A percentile compares a stretch with the other conserved stretches of the same genome.
These are phyloP conservation scores for Casaregolazyma suthepensis DNA, from an alignment of 1,139 yeast species.

Conservation along the genomic window DNA sequence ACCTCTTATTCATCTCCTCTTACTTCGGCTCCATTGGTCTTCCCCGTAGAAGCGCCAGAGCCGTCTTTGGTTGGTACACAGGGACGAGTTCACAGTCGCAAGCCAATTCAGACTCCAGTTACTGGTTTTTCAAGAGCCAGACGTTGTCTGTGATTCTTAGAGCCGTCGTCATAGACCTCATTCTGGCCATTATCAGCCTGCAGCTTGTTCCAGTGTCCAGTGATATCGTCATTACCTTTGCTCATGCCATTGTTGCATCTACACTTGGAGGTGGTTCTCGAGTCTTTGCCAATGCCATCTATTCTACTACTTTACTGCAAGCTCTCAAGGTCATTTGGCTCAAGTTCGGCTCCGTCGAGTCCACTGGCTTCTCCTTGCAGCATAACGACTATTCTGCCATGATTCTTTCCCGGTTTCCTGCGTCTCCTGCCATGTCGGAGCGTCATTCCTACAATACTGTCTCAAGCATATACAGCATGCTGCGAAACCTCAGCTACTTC, in stretches of 20 bases:
- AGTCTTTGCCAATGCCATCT: slow-evolving; percentile 29
- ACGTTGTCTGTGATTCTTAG: slow-evolving; percentile 13
- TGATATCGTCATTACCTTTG: slow-evolving; percentile 27
- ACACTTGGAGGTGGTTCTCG: slow-evolving; percentile 31
- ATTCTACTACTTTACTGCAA: slow-evolving; percentile 29
- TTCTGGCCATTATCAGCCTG: slow-evolving; percentile 22
- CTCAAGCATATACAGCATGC: slow-evolving; percentile 20
- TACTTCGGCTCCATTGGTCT: slow-evolving; percentile 16
- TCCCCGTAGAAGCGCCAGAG: slow-evolving; percentile 13
- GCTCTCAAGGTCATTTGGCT: slow-evolving; percentile 22
- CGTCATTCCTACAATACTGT: slow-evolving; percentile 22
- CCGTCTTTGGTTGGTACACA: slow-evolving; percentile 18
- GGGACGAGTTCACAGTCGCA: slow-evolving; percentile 5
- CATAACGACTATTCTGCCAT: slow-evolving; percentile 1
- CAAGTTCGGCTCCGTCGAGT: slow-evolving; percentile 9
- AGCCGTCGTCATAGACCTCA: slow-evolving; percentile 19
- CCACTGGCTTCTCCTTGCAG: background rate
- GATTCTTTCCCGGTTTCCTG: slow-evolving; percentile 8
- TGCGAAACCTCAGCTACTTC: slow-evolving; percentile 21
- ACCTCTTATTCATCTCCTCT: slow-evolving; percentile 24
- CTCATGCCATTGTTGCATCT: slow-evolving; percentile 34
- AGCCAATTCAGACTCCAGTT: slow-evolving; percentile 9
- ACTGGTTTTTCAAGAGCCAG: slow-evolving; percentile 2
- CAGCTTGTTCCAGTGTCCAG: slow-evolving; percentile 24
- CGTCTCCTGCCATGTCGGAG: slow-evolving; percentile 5